These are phyloP conservation scores for Noccaea bulbosa DNA, from an alignment of 345 rosid species.

Conservation along the genomic window DNA sequence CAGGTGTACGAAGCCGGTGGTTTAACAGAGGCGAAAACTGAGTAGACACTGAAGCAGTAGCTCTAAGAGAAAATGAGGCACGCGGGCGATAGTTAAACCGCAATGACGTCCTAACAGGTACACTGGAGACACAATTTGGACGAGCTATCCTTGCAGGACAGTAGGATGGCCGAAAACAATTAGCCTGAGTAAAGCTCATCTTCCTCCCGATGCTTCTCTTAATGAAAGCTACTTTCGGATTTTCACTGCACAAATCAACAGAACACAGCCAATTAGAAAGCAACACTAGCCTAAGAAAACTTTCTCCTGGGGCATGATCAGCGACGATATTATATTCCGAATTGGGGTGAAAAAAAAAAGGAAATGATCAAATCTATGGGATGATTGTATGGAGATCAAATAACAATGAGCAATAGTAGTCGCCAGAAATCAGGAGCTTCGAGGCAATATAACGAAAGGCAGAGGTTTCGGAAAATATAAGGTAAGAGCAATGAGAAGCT, in stretches of 20 bases:
- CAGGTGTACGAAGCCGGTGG: slow-evolving; percentile 27
- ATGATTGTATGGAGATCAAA: not conserved
- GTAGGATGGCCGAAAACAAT: slow-evolving; percentile 36
- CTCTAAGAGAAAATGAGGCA: slow-evolving; percentile 24
- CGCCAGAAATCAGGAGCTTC: slow-evolving; percentile 15
- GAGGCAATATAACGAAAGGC: not conserved
- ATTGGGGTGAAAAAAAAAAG: not conserved
- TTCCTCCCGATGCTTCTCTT: slow-evolving; percentile 9
- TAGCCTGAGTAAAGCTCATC: slow-evolving; percentile 46
- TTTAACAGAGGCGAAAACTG: slow-evolving; percentile 40
- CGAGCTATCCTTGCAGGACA: slow-evolving; percentile 22
- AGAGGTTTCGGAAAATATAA: not conserved
- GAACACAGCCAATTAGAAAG: not conserved
- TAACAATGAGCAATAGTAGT: not conserved
- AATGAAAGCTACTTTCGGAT: slow-evolving; percentile 2
- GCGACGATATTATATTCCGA: not conserved
- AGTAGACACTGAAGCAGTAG: slow-evolving; percentile 24
- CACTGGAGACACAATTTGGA: slow-evolving; percentile 19
- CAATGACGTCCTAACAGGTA: slow-evolving; percentile 14
- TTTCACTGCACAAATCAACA: slow-evolving; percentile 8
- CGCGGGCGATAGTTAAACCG: slow-evolving; percentile 2
- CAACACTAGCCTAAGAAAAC: not conserved
- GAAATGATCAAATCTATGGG: not conserved
- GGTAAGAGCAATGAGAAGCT: slow-evolving; percentile 1
- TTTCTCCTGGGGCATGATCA: slow-evolving; percentile 4